Percentiles rank a stretch among this genome's conserved stretches.
Conservation (phyloP, 2,329 filamentous ascomycete species). For the Claviceps fusiformis region DNA sequence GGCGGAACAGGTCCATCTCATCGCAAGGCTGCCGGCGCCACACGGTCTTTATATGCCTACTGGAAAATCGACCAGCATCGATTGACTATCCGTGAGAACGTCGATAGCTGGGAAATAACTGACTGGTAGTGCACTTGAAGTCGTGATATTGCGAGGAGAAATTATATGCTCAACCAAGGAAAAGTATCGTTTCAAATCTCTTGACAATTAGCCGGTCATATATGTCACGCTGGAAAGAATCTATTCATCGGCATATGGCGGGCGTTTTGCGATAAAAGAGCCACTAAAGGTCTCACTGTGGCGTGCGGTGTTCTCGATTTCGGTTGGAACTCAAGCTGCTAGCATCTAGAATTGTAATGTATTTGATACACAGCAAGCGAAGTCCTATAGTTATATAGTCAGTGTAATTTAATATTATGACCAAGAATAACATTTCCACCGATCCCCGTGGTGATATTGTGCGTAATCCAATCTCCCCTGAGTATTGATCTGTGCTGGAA, state of each 20-base stretch:
- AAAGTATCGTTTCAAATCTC: not conserved
- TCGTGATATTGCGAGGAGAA: not conserved
- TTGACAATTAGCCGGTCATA: not conserved
- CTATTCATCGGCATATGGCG: not conserved
- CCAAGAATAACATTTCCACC: not conserved
- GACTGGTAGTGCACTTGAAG: constrained; percentile 31
- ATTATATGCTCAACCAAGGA: not conserved
- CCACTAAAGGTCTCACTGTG: not conserved
- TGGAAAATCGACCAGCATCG: constrained; percentile 59
- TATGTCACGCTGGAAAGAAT: not conserved
- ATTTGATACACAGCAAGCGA: not conserved
- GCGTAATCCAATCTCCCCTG: not conserved
- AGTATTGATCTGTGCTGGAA: not conserved
- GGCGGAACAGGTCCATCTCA: constrained; percentile 48
- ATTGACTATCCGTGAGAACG: constrained; percentile 54
- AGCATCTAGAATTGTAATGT: not conserved
- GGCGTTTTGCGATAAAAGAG: constrained; percentile 2
- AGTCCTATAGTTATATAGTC: not conserved
- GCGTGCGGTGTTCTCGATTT: not conserved
- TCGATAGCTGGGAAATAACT: constrained; percentile 47
- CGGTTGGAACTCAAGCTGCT: not conserved
- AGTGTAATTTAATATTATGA: not conserved
- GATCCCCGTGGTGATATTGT: not conserved
- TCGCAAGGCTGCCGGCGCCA: constrained; percentile 51
- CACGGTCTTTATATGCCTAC: constrained; percentile 48